Evolutionary conservation across 495 filamentous ascomycete species (phyloP).

Genomic region (Podospora appendiculata): DNA sequence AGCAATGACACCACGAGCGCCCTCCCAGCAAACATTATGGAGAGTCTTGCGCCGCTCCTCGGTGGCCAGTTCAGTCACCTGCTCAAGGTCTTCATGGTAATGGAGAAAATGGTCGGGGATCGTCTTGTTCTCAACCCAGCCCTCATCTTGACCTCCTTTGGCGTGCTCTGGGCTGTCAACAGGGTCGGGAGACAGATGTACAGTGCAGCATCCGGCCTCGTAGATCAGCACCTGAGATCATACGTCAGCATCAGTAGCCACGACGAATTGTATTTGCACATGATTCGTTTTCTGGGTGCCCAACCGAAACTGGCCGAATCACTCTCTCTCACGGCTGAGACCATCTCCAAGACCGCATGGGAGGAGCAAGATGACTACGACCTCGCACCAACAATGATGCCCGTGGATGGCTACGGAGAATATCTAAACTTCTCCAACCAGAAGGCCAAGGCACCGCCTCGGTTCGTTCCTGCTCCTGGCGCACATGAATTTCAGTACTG

Average conservation of each 20-base stretch:
- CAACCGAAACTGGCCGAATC: conserved; percentile 46
- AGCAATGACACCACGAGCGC: conserved; percentile 4
- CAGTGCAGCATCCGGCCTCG: conserved; percentile 11
- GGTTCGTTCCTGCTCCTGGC: conserved; percentile 34
- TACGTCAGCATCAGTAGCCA: conserved; percentile 46
- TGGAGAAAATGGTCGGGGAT: conserved; percentile 22
- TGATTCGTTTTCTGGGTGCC: conserved; percentile 53
- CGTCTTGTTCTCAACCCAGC: conserved; percentile 32
- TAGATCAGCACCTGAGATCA: conserved; percentile 44
- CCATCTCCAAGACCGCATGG: conserved; percentile 42
- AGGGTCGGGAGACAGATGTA: conserved; percentile 26
- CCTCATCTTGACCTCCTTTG: conserved; percentile 23
- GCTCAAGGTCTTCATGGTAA: conserved; percentile 17
- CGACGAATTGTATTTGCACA: conserved; percentile 53
- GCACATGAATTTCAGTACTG: conserved; percentile 34
- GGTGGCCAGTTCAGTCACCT: conserved; percentile 24
- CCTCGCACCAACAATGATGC: conserved; percentile 15
- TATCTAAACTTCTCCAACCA: conserved; percentile 40
- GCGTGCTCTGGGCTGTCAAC: conserved; percentile 31
- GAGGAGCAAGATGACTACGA: conserved; percentile 43
- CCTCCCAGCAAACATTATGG: conserved; percentile 15
- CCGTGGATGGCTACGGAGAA: conserved; percentile 22
- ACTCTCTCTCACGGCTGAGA: conserved; percentile 51
- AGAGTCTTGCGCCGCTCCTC: conserved; percentile 18
- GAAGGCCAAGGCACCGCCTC: conserved; percentile 25